These are phyloP conservation scores for Auricularia cornea DNA, from an alignment of 768 basidiomycete genomes.

Conservation along the genomic window DNA sequence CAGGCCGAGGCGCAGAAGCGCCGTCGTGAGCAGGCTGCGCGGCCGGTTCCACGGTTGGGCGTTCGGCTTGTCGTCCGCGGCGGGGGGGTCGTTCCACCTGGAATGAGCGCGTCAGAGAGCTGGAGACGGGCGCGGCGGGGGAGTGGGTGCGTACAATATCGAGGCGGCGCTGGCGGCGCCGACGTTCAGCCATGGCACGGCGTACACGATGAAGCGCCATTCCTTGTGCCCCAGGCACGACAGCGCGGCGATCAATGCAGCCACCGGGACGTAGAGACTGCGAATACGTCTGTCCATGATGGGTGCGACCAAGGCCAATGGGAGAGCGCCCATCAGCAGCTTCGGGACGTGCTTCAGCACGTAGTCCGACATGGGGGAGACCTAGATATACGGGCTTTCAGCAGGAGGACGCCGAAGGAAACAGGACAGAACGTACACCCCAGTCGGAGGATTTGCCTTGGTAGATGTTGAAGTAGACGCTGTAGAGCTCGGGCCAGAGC, in stretches of 20 bases:
- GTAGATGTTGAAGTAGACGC: slow-evolving; percentile 77
- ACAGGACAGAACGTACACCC: slow-evolving; percentile 57
- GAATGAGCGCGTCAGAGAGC: slow-evolving; percentile 5
- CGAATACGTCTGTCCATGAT: slow-evolving; percentile 41
- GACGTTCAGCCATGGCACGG: slow-evolving; percentile 73
- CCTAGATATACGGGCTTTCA: slow-evolving; percentile 29
- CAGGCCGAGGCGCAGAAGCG: slow-evolving; percentile 38
- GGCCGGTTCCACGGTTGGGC: too few relatives aligned
- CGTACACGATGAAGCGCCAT: slow-evolving; percentile 93
- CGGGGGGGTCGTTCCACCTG: slow-evolving; percentile 22
- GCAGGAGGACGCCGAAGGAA: background rate
- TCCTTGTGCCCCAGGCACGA: slow-evolving; percentile 88
- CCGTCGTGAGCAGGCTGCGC: slow-evolving; percentile 30
- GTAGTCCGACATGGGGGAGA: slow-evolving; percentile 63
- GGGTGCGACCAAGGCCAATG: slow-evolving; percentile 50
- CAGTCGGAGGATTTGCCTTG: slow-evolving; percentile 83
- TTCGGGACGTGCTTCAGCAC: slow-evolving; percentile 64
- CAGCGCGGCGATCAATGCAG: slow-evolving; percentile 51
- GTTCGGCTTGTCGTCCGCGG: slow-evolving; percentile 30
- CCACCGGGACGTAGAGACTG: slow-evolving; percentile 41
- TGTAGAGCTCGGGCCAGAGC: slow-evolving; percentile 81
- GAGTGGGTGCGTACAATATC: slow-evolving; percentile 48
- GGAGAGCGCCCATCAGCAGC: slow-evolving; percentile 56
- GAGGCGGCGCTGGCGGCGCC: slow-evolving; percentile 60
- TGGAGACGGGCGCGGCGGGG: background rate